phyloP scores from a whole-genome alignment of 345 rosid genomes.

The Laguncularia racemosa region DNA sequence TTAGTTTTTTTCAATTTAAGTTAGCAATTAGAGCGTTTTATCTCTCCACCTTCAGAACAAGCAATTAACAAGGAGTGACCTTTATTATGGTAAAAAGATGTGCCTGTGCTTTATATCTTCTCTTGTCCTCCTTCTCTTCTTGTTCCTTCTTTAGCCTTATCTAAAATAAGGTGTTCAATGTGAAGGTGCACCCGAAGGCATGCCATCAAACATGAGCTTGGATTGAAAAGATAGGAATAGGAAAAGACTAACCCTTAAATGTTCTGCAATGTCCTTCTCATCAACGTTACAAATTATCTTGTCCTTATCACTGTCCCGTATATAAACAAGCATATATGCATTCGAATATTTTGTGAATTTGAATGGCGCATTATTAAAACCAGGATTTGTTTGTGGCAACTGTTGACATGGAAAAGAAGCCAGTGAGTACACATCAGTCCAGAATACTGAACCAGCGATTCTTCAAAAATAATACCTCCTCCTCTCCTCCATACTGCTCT shows the following conservation, averaged over 20 bases:
- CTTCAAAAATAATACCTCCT: conserved; percentile 57
- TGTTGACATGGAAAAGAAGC: conserved; percentile 20
- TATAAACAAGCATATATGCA: conserved; percentile 98
- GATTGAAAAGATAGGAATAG: conserved; percentile 2
- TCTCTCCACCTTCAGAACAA: not conserved
- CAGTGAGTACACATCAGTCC: conserved; percentile 10
- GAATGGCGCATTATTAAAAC: conserved; percentile 84
- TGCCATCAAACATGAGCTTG: not conserved
- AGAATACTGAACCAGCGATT: not conserved
- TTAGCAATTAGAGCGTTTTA: not conserved
- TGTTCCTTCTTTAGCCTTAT: conserved; percentile 91
- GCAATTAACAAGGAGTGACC: conserved; percentile 23
- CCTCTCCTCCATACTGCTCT: conserved; percentile 99
- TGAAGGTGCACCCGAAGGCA: not conserved
- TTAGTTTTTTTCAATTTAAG: conserved; percentile 13
- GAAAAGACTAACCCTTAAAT: conserved; percentile 60
- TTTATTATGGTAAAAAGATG: conserved; percentile 92
- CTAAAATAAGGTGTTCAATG: conserved; percentile 27
- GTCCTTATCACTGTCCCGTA: conserved; percentile 91
- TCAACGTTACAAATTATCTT: conserved; percentile 92
- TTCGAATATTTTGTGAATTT: conserved; percentile 96
- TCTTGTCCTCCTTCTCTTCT: conserved; percentile 85
- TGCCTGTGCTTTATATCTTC: conserved; percentile 86
- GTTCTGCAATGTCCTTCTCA: conserved; percentile 98
- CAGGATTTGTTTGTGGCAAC: conserved; percentile 93